A percentile compares a stretch with the other conserved stretches of the same genome.
Conservation (phyloP, 2,329 filamentous ascomycete species). For the Orbilia oligospora region DNA sequence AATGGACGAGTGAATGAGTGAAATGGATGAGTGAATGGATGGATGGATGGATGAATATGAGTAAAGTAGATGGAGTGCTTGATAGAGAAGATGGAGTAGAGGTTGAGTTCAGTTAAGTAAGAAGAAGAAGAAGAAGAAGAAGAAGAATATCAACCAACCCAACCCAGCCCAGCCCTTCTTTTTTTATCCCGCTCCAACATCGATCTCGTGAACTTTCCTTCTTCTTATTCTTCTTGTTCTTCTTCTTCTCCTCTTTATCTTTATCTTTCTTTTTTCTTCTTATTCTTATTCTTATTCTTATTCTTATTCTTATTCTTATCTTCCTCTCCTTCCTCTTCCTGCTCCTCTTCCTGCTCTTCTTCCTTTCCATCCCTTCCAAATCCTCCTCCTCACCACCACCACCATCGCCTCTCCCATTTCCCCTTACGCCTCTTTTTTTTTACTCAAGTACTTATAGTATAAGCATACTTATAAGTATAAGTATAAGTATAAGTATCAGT, state of each 20-base stretch:
- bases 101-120: too few relatives aligned
- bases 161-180: background rate
- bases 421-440: conserved; percentile 6
- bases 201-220: conserved; percentile 7
- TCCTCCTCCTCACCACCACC: background rate
- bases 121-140: too few relatives aligned
- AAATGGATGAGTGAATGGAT: too few relatives aligned
- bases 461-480: too few relatives aligned
- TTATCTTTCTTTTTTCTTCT: conserved; percentile 3
- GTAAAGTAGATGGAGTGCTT: too few relatives aligned
- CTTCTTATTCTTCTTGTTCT: background rate
- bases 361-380: background rate
- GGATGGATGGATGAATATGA: too few relatives aligned
- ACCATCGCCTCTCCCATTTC: background rate
- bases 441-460: too few relatives aligned
- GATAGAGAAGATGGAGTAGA: too few relatives aligned
- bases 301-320: conserved; percentile 3
- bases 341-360: background rate
- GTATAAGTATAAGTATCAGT: too few relatives aligned
- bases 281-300: background rate
- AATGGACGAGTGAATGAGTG: too few relatives aligned
- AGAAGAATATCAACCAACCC: too few relatives aligned
- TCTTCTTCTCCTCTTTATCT: background rate
- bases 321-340: background rate
- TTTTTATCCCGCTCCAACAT: conserved; percentile 14